Base-by-base conservation (phyloP, 2,329 filamentous ascomycete species). In the Xylariomycetidae sp. region DNA sequence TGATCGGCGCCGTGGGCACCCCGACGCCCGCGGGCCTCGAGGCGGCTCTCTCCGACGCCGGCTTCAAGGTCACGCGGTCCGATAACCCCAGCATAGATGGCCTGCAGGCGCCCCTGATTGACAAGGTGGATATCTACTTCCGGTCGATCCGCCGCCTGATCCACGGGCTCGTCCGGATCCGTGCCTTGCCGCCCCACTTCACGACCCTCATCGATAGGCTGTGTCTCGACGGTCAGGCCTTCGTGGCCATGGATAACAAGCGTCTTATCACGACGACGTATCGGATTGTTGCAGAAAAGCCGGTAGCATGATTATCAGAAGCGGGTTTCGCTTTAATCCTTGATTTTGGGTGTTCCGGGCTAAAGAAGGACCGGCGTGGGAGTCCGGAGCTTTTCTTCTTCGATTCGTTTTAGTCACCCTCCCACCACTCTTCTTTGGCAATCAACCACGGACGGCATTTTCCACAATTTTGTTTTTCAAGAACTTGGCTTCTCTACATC, bases 171-270 rank as follows among this genome's bases (percentile, higher is more conserved):
- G 68, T 72, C 26, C 68, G 64, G 45, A 17, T 72, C 30, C 64
- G 54, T 29, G 53, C 66, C 11, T 49, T 74, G 29, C 70, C 70
- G 10, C 56, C 51, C 26, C 70, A 74, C 46, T 73, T 74, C 57
- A 72, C 68, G 58, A 64, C 62, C 5, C 53, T 74, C 29, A 70
- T 74, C 49, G 69, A 74, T 44, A 61, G 70, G 8, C 50, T 74
- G 17, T 74, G 70, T 41, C 49, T 72, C 13, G 70, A 74, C 35
- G 70, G 70, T 1, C 58, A 72, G 52, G 70, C 70, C 0, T 74
- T 74, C 39, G 66, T 74, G 37, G 64, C 72, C 55, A 74, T 74
- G 70, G 70, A 74, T 42, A 62, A 59, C 13, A 68, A 69, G 69
- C 63, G 69, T 9, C 53, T 74, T 12, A 64, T 66, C 15, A 67